phyloP scores from a whole-genome alignment of 2,329 filamentous ascomycete species.

The Dothidotthia symphoricarpi region DNA sequence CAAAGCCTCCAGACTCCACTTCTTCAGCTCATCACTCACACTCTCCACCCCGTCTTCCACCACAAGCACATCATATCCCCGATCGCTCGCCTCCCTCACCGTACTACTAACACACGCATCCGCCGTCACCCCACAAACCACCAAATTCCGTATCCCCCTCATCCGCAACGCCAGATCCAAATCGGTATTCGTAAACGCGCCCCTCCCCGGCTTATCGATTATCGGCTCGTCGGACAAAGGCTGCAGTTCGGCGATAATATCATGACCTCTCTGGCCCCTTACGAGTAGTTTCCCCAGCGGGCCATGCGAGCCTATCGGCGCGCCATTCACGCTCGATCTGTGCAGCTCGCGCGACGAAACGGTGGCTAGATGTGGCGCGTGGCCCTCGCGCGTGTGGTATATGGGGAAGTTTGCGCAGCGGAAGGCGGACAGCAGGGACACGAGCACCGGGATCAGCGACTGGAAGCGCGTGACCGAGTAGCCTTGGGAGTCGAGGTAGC shows the following conservation, averaged over 20 bases:
- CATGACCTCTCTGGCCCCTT: constrained; percentile 58
- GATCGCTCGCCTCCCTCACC: constrained; percentile 57
- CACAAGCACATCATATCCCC: constrained; percentile 55
- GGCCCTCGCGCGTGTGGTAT: constrained; percentile 54
- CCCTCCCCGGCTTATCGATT: constrained; percentile 56
- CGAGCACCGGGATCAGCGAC: constrained; percentile 47
- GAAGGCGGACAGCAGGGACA: constrained; percentile 44
- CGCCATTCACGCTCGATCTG: constrained; percentile 53
- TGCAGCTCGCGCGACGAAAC: constrained; percentile 55
- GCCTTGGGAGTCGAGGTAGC: constrained; percentile 53
- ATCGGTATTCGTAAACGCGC: constrained; percentile 56
- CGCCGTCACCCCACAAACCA: constrained; percentile 56
- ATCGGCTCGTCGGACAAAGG: constrained; percentile 50
- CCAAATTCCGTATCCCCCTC: constrained; percentile 53
- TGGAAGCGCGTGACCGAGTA: constrained; percentile 44
- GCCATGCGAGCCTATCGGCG: constrained; percentile 55
- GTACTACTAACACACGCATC: constrained; percentile 58
- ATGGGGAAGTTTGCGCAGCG: constrained; percentile 45
- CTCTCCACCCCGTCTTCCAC: constrained; percentile 50
- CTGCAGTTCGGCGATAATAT: constrained; percentile 55
- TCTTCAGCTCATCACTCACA: constrained; percentile 29
- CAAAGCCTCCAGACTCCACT: constrained; percentile 28
- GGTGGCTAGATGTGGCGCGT: constrained; percentile 57
- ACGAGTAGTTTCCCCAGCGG: constrained; percentile 59
- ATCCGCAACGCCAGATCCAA: constrained; percentile 53